Evolutionary conservation across 2,329 filamentous ascomycete species (phyloP).

Genomic region (Alternaria arbusti): DNA sequence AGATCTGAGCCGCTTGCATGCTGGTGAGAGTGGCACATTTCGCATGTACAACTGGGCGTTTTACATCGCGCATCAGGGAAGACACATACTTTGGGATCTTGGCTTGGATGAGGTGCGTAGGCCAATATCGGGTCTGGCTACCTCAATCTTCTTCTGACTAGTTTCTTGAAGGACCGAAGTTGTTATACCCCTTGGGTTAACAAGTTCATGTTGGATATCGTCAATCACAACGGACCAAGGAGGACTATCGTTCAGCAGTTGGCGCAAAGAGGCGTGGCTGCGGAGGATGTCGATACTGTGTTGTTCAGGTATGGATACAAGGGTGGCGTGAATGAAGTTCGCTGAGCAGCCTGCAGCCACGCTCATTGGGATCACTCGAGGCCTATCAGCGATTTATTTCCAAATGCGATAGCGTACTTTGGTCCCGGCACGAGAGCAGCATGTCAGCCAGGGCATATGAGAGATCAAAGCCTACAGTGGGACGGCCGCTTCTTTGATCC

Average conservation of each 20-base stretch:
- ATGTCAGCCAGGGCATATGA: slow-evolving; percentile 41
- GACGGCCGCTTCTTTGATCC: slow-evolving; percentile 45
- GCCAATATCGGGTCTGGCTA: neutral
- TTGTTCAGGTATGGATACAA: slow-evolving; percentile 34
- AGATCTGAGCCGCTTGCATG: slow-evolving; percentile 36
- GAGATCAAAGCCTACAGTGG: slow-evolving; percentile 35
- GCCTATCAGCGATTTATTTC: slow-evolving; percentile 36
- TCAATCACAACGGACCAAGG: slow-evolving; percentile 38
- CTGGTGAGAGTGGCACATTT: slow-evolving; percentile 32
- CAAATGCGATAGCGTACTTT: slow-evolving; percentile 39
- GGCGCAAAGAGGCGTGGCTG: slow-evolving; percentile 23
- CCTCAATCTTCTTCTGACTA: neutral
- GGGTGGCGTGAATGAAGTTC: neutral
- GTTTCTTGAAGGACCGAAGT: slow-evolving; percentile 29
- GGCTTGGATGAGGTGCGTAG: slow-evolving; percentile 37
- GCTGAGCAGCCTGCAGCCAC: slow-evolving; percentile 27
- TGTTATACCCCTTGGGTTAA: slow-evolving; percentile 45
- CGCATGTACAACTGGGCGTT: slow-evolving; percentile 48
- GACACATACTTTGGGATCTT: slow-evolving; percentile 42
- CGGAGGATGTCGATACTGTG: slow-evolving; percentile 33
- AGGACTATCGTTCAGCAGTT: slow-evolving; percentile 38
- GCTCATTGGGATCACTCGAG: slow-evolving; percentile 45
- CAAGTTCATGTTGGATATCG: slow-evolving; percentile 34
- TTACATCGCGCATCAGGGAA: slow-evolving; percentile 31
- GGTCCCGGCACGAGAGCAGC: slow-evolving; percentile 36